Base-by-base conservation (phyloP, 1,139 yeast species). In the Tardiomyces digboiensis region DNA sequence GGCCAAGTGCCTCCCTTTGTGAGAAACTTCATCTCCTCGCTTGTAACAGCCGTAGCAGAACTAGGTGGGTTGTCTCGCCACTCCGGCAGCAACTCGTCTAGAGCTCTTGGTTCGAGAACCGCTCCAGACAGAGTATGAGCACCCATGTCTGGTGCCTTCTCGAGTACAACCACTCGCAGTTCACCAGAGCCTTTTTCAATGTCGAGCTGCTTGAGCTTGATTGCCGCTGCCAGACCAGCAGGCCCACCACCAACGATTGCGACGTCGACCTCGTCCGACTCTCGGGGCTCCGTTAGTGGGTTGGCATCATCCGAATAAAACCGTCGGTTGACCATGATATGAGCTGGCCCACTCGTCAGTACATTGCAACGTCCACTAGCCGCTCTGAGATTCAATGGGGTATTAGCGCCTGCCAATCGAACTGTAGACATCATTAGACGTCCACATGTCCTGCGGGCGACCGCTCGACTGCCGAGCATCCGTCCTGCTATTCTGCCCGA, bases 191-290 rank as follows among this genome's bases (percentile, higher is more conserved):
- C 91, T 14, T 73, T 64, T 52, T 80, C 83, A 42, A 71, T 68
- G 58, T 91, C 97, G 40, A 89, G 67, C 58, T 87, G 96, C 61
- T 91, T 91, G 54, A 88, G 68, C 52, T 76, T 75, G 51, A 91
- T 91, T 13, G 97, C 98, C 1, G 98, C 82, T 1, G 96, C 91
- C 45, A 91, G 70, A 10, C 98, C 98, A 1, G 97, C 94, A 3
- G 97, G 97, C 0, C 98, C 98, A 38, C 95, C 98, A 36, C 98
- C 98, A 1, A 91, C 95, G 41, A 91, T 87, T 57, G 95, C 85
- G 18, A 91, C 94, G 61, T 91, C 98, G 14, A 87, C 96, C 33
- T 76, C 74, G 56, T 91, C 97, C 7, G 73, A 75, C 8, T 84
- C 94, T 47, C 97, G 70, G 50, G 82, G 88, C 50, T 75, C 80